Evolutionary conservation across 139 green algal genomes (phyloP), one percentile per base, ranked within the genome.

Genomic region (Coelastrella sp.): DNA sequence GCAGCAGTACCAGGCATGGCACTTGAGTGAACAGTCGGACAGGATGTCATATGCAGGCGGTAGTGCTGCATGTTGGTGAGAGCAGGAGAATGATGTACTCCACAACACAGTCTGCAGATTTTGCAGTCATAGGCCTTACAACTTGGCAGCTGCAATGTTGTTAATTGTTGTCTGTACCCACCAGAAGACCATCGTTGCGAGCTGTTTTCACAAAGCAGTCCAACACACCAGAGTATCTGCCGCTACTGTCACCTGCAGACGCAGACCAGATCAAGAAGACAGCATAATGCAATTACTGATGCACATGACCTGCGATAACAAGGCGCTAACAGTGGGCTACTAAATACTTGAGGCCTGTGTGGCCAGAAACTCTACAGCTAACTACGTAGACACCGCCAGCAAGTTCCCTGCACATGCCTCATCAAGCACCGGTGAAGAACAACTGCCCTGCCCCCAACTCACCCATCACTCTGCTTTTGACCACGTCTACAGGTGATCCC

Each of bases 391-490:
- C 35, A 49, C 35, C 35, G 35, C 35, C 35, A 49, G 35, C 35
- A 49, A 49, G 35, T 49, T 49, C 35, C 35, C 35, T 49, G 35
- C 1, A 49, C 35, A 49, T 49, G 35, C 35, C 35, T 49, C 35
- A 49, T 19, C 66, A 49, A 49, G 35, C 35, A 49, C 35, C 35
- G 35, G 35, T 49, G 35, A 49, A 49, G 35, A 49, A 79, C 22
- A 27, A 6, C 17, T 35, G 63, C 63, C 63, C 63, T 72, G 1
- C 56, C 56, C 19, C 17, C 56, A 63, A 87, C 94, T 87, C 84
- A 97, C 97, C 97, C 98, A 99, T 99, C 87, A 99, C 94, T 25
- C 98, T 91, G 9, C 92, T 97, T 95, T 99, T 99, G 66, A 99
- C 97, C n/a, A 99, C 98, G 80, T 99, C 98, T 79, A 99, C 98